Conservation (phyloP, 768 basidiomycete genomes). For the Podaxis sp. region DNA sequence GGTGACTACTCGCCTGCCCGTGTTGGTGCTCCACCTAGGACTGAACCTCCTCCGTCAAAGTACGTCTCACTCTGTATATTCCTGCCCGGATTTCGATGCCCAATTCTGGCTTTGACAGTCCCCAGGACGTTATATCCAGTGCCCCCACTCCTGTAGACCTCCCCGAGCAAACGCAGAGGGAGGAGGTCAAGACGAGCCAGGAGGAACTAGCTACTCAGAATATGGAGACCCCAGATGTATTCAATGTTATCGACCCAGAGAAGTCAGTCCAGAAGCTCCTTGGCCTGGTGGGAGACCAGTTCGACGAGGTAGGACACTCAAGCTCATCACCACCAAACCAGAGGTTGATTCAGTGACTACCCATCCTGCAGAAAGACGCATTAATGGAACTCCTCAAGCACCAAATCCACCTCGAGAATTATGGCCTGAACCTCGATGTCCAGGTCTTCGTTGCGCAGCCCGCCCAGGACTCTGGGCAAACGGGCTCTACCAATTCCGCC, state of each 20-base stretch:
- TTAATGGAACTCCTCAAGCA: no score
- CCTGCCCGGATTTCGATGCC: background rate
- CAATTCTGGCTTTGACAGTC: background rate
- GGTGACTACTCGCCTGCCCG: background rate
- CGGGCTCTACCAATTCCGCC: background rate
- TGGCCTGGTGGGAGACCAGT: background rate
- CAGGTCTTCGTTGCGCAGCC: background rate
- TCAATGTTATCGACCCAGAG: background rate
- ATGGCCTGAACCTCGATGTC: background rate
- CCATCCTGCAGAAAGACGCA: background rate
- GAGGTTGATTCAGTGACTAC: background rate
- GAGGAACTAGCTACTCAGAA: background rate
- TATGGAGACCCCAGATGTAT: background rate
- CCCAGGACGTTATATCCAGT: background rate
- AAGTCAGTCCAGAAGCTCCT: background rate
- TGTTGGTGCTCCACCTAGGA: background rate
- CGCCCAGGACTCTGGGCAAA: background rate
- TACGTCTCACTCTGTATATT: background rate
- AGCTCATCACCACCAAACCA: background rate
- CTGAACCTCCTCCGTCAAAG: background rate
- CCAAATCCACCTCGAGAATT: no score
- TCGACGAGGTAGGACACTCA: background rate
- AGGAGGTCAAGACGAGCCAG: background rate
- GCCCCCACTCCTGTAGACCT: background rate
- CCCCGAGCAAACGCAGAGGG: background rate